Evolutionary conservation across 495 filamentous ascomycete genomes (phyloP), one percentile per base, ranked within the genome.

Genomic region (Tuber microsphaerosporum): DNA sequence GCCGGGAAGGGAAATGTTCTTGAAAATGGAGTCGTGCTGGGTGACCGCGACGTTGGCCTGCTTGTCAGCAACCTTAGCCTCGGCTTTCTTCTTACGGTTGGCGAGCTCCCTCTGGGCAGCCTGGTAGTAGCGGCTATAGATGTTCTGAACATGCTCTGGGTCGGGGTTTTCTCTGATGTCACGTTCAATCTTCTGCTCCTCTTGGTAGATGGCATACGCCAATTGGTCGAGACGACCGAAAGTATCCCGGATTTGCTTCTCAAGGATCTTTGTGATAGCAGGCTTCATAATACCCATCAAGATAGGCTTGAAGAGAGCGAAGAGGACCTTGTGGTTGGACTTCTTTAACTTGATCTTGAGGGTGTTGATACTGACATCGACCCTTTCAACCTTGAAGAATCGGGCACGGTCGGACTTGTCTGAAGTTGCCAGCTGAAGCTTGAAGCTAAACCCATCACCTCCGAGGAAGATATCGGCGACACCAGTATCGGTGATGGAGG

Each of bases 351-450:
- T 97, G 86, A 99, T 92, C 73, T 92, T 87, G 48, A 98, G 86
- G 83, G 94, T 87, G 85, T 92, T 93, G 80, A 98, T 88, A 80
- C 92, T 90, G 42, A 97, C 93, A 26, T 89, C 86, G 22, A 97
- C 90, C 82, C 90, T 94, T 83, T 97, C 93, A 74, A 98, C 87
- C 88, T 97, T 97, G 88, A 97, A 93, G 85, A 97, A 94, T 80
- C 92, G 88, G 75, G 92, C 87, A 65, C 87, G 87, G 83, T 97
- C 94, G 68, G 87, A 86, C 77, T 90, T 89, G 74, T 95, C 90
- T 1, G 93, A 90, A 48, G 90, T 94, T 56, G 94, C 91, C 80
- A 97, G 88, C 80, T 92, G 92, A 80, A 98, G 89, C 84, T 94
- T 94, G 89, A 98, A 97, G 81, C 89, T 90, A 84, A 99, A 91